Base-by-base conservation (phyloP, 2,329 filamentous ascomycete species). In the Calonectria henricotiae region DNA sequence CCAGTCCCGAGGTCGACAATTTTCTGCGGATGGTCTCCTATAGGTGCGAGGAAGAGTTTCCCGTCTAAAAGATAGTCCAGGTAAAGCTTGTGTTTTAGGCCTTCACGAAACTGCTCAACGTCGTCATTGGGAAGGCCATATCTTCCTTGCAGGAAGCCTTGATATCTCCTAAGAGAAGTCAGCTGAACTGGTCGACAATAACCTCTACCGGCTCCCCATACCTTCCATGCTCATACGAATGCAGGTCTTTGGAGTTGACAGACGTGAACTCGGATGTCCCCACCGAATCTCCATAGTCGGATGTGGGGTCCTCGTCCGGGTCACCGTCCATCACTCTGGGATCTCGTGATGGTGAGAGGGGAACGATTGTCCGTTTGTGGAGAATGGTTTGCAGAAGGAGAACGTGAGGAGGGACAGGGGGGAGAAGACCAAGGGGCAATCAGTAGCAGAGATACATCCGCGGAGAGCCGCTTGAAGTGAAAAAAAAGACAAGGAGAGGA, bases 61-160 rank as follows among this genome's bases (percentile, higher is more conserved):
- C 83, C 85, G 12, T 81, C 77, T 7, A 87, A 77, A 11, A 88
- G 75, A 62, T 89, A 84, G 46, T 86, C 85, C 49, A 88, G 81
- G 69, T 82, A 82, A 67, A 87, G 79, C 55, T 80, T 80, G 75
- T 89, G 87, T 72, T 86, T 84, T 51, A 88, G 75, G 35, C 84
- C 82, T 67, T 89, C 86, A 12, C 87, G 83, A 58, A 83, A 82
- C 71, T 85, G 84, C 73, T 89, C 87, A 8, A 80, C 79, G 32
- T 88, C 86, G 69, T 88, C 86, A 72, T 88, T 88, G n/a, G 86
- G 86, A 20, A 88, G 76, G 35, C 86, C 85, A 72, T 88, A 88
- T 55, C 84, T 81, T 9, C 83, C 85, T 39, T 83, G 82, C 3
- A 84, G 78, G 70, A 86, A 86, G 35, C 81, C 82, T 74, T 88